phyloP scores from a whole-genome alignment of 2,329 filamentous ascomycete genomes.

The Westerdykella aurantiaca region DNA sequence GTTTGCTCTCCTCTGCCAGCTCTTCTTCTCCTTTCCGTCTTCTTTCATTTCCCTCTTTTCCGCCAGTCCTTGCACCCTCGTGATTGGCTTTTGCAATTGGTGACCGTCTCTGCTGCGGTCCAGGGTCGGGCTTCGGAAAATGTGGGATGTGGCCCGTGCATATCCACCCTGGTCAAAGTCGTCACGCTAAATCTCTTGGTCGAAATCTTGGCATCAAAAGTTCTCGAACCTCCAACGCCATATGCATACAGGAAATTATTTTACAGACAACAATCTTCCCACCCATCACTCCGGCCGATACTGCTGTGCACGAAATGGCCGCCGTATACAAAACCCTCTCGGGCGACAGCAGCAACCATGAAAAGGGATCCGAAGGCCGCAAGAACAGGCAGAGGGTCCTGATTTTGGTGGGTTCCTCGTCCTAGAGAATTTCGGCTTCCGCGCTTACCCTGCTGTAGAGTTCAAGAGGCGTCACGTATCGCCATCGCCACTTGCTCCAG shows the following conservation, averaged over 20 bases:
- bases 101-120: background rate
- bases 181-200: background rate
- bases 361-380: slow-evolving; percentile 29
- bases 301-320: slow-evolving; percentile 39
- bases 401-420: slow-evolving; percentile 52
- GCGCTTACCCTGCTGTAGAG: slow-evolving; percentile 43
- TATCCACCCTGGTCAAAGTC: slow-evolving; percentile 1
- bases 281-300: slow-evolving; percentile 4
- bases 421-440: slow-evolving; percentile 1
- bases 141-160: slow-evolving; percentile 9
- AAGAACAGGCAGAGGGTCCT: slow-evolving; percentile 61
- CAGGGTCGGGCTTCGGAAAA: slow-evolving; percentile 8
- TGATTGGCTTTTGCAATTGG: background rate
- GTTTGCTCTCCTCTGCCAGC: too few relatives aligned
- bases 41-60: too few relatives aligned
- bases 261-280: background rate
- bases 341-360: slow-evolving; percentile 33
- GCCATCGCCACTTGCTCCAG: slow-evolving; percentile 87
- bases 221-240: background rate
- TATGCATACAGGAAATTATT: background rate
- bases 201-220: background rate
- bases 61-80: too few relatives aligned
- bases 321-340: slow-evolving; percentile 54
- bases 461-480: slow-evolving; percentile 87
- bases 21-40: too few relatives aligned